Evolutionary conservation across 2,329 filamentous ascomycete species (phyloP).

Genomic region (Ceratocystiopsis sp.): DNA sequence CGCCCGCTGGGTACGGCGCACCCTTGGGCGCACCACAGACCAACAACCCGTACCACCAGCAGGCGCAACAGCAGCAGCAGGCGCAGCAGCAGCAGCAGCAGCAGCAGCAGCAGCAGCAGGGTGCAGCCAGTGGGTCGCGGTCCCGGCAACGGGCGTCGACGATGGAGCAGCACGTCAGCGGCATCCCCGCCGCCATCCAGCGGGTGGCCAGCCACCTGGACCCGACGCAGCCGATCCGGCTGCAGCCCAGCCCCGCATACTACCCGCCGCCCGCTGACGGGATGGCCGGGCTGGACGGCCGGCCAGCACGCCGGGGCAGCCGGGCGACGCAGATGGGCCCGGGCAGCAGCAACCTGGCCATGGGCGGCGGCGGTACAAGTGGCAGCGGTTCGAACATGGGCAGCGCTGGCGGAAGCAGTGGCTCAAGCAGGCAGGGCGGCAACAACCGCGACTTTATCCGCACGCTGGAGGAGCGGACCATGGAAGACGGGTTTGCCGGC

Average conservation of each 20-base stretch:
- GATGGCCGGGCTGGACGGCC: constrained; percentile 43
- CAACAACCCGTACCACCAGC: constrained; percentile 34
- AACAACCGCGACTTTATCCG: constrained; percentile 80
- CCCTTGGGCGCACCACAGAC: constrained; percentile 18
- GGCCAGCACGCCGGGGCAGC: constrained; percentile 58
- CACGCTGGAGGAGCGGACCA: constrained; percentile 80
- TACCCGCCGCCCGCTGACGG: constrained; percentile 87
- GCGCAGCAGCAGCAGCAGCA: constrained; percentile 51
- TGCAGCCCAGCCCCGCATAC: constrained; percentile 93
- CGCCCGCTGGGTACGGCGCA: constrained; percentile 39
- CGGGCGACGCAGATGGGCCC: constrained; percentile 38
- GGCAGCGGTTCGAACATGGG: not conserved
- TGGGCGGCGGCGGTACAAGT: not conserved
- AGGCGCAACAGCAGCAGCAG: constrained; percentile 39
- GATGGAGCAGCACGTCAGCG: constrained; percentile 87
- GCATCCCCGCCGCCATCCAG: constrained; percentile 84
- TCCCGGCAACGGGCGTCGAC: constrained; percentile 83
- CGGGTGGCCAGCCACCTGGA: constrained; percentile 91
- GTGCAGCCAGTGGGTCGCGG: constrained; percentile 47
- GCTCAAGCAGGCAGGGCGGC: not conserved
- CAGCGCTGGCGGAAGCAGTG: not conserved
- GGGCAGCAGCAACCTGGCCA: not conserved
- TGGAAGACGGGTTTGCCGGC: constrained; percentile 81
- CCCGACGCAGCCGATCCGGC: constrained; percentile 78
- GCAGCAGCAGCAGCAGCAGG: constrained; percentile 38